Conservation (phyloP, 495 filamentous ascomycete genomes). For the Collariella sp. region DNA sequence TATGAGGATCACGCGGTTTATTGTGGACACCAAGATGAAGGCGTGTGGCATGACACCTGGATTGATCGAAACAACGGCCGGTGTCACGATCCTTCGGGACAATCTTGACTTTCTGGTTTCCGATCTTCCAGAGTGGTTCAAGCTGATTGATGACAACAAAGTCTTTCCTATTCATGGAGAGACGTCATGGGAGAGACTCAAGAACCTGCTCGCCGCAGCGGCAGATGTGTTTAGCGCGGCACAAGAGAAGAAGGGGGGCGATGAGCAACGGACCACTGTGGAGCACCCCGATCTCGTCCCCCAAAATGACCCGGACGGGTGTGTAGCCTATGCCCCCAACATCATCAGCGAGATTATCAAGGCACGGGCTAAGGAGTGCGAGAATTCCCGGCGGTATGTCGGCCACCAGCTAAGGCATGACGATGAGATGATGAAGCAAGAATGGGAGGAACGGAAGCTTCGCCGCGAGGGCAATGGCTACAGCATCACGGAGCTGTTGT, state of each 20-base stretch:
- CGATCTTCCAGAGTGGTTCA: slow-evolving; percentile 30
- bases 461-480: background rate
- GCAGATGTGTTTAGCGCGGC: slow-evolving; percentile 1
- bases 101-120: background rate
- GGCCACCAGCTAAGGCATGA: background rate
- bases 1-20: background rate
- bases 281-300: too few relatives aligned
- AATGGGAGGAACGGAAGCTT: background rate
- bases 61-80: background rate
- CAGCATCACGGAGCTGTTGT: background rate
- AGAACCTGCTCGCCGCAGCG: slow-evolving; percentile 10
- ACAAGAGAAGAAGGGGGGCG: background rate
- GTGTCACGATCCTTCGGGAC: background rate
- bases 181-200: slow-evolving; percentile 8
- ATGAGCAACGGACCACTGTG: background rate
- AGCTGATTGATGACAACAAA: slow-evolving; percentile 9
- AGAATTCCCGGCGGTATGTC: slow-evolving; percentile 3
- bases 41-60: background rate
- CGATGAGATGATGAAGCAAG: background rate
- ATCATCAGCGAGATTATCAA: slow-evolving; percentile 13
- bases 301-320: too few relatives aligned
- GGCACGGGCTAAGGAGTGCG: background rate
- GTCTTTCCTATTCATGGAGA: slow-evolving; percentile 8
- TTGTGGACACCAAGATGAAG: background rate
- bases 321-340: too few relatives aligned